Evolutionary conservation across 345 rosid species (phyloP), one percentile per base, ranked within the genome.

Genomic region (Lumnitzera littorea): DNA sequence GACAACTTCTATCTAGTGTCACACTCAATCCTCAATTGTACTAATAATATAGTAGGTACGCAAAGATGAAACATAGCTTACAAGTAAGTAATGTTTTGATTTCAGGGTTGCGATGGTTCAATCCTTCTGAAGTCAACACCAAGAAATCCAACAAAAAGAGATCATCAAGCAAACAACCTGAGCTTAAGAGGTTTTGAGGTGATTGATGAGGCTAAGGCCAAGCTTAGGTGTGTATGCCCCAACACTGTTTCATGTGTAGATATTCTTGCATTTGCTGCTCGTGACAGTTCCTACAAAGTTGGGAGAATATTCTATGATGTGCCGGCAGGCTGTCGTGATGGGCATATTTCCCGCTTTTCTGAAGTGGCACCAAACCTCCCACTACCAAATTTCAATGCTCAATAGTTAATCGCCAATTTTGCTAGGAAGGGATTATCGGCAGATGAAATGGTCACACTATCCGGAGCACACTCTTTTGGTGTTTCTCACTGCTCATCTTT

Each of bases 31-130:
- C 20, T 20, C 20, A 20, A 20, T 20, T 20, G 20, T 20, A 20
- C 20, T 20, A 20, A 27, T 27, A 5, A 27, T 2, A 2, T 27
- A 27, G 31, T 27, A 27, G 31, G 31, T 5, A 5, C 31, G 5
- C 31, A 27, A 27, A 27, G 31, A 27, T 27, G 31, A 27, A 27
- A 27, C 58, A 12, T 25, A 8, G 58, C 58, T 8, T 46, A 55
- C 17, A 20, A 36, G 5, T 15, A 55, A 46, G 17, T 11, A 12
- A 55, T 15, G 16, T 8, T 8, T 4, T 29, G 25, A 16, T 36
- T 48, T 36, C 49, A 78, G 83, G 84, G 83, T 0, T 76, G 84
- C 57, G 86, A 82, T 70, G 82, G 65, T 4, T 82, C 87, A 0
- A 61, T 82, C 17, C 66, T 82, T 0, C 65, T 82, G 6, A 57